Evolutionary conservation across 1,284 basidiomycete species (phyloP), one percentile per base, ranked within the genome.

Genomic region (Cystobasidium slooffiae): DNA sequence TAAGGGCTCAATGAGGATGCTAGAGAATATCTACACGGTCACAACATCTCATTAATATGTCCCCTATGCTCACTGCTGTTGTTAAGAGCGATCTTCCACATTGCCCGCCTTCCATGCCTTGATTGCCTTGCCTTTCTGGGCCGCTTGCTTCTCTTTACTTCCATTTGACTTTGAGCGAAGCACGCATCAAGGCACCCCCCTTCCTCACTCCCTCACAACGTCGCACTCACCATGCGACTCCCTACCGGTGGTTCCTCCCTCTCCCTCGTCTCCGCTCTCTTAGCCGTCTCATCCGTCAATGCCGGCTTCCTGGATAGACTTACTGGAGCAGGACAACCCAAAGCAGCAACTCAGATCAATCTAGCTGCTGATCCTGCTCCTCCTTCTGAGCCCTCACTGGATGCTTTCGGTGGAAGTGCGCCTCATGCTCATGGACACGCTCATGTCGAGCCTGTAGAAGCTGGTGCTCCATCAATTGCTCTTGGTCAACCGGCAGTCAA

Each of bases 281-380:
- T 68, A 14, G 49, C 51, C n/a, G 59, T 47, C 12, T 63, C 59
- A 16, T 20, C 47, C 20, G 49, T 53, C 18, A 18, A 65, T 18
- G 70, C 70, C 24, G 70, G 70, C 24, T 66, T 73, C 70, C 63
- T 73, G 31, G 70, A 73, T 63, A 43, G 43, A 20, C 63, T 73
- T 39, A 59, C 56, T 18, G 70, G 62, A 18, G 62, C 24, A 9
- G 24, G 43, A 20, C 63, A 49, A 39, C 24, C 49, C 7, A 37
- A 24, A 20, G 39, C 61, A 43, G 69, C 31, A 18, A 66, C 49
- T 31, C 47, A 52, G 39, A 51, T 68, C 37, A 37, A 68, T 37
- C 59, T 41, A n/a, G 70, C 63, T 24, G 62, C 70, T 9, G 55
- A 46, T 22, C 70, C 70, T 16, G 10, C 43, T 16, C 70, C 70